Base-by-base conservation (phyloP, 2,329 filamentous ascomycete species). In the Cladosporium sp. region DNA sequence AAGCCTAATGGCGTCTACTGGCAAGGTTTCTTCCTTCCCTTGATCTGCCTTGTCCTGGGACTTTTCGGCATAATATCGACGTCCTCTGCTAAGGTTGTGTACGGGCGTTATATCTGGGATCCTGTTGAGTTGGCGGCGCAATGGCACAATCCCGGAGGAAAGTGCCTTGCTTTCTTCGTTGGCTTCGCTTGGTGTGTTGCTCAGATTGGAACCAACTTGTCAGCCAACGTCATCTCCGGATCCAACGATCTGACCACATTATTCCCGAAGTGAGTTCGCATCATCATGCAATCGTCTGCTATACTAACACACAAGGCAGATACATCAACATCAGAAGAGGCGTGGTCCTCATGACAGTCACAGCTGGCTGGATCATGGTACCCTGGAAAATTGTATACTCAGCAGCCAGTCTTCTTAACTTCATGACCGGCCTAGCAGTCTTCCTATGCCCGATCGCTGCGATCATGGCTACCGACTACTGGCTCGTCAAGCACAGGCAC, bases 1-100 rank as follows among this genome's bases (percentile, higher is more conserved):
- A 90, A 88, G 70, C 90, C 67, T 78, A 81, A 77, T 17, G 89
- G 94, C 69, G 89, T 90, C 0, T 69, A 94, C 7, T 90, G 88
- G 84, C 87, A 91, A 0, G 92, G 96, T 73, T 78, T 95, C 1
- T 60, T 80, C 61, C 79, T 80, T 38, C 76, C 77, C 6, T 65
- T 80, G 55, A 78, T 78, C 15, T 78, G 81, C 38, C 74, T 64
- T 5, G 68, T 95, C 25, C 96, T 91, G 1, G 92, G 88, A 2
- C 91, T 96, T 69, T 70, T 78, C 22, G 78, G 81, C 52, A 81
- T 80, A 60, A 83, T 83, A 51, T 75, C 83, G 11, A 78, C 74
- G 11, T 80, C 76, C n/a, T 76, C 73, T 11, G 77, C 75, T 0
- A 74, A 72, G 3, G 74, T 76, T 59, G 76, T 78, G 61, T 78